Conservation (phyloP, 352 stramenopile genomes). For the Achlya hypogyna region DNA sequence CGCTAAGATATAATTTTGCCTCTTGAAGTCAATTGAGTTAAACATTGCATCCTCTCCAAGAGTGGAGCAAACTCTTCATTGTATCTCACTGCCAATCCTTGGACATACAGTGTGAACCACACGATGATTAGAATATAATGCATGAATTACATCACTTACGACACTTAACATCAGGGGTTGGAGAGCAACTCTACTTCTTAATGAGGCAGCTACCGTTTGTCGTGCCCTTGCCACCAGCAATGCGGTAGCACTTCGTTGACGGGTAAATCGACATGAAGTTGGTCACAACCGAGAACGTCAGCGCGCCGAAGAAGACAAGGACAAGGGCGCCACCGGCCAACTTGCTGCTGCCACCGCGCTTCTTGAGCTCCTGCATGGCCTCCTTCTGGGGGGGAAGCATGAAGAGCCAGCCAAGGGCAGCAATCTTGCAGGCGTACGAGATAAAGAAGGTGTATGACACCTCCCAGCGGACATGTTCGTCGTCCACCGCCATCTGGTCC, state of each 20-base stretch:
- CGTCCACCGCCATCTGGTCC: constrained; percentile 29
- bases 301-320: constrained; percentile 32
- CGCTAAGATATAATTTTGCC: too few relatives aligned
- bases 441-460: constrained; percentile 34
- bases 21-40: too few relatives aligned
- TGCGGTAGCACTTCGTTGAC: too few relatives aligned
- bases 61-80: too few relatives aligned
- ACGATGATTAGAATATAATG: too few relatives aligned
- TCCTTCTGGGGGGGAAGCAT: constrained; percentile 29
- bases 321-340: constrained; percentile 23
- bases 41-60: too few relatives aligned
- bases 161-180: too few relatives aligned
- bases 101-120: too few relatives aligned
- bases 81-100: too few relatives aligned
- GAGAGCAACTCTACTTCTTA: too few relatives aligned
- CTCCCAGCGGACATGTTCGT: constrained; percentile 27
- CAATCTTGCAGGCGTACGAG: constrained; percentile 23
- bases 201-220: too few relatives aligned
- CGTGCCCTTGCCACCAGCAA: constrained; percentile 4
- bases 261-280: constrained; percentile 57
- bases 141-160: too few relatives aligned
- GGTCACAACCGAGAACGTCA: constrained; percentile 30
- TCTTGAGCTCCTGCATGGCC: constrained; percentile 28
- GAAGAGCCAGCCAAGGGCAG: background rate
- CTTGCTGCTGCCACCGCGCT: constrained; percentile 33